phyloP scores from a whole-genome alignment of 2,329 filamentous ascomycete species.

The Furcasterigmium sp. region DNA sequence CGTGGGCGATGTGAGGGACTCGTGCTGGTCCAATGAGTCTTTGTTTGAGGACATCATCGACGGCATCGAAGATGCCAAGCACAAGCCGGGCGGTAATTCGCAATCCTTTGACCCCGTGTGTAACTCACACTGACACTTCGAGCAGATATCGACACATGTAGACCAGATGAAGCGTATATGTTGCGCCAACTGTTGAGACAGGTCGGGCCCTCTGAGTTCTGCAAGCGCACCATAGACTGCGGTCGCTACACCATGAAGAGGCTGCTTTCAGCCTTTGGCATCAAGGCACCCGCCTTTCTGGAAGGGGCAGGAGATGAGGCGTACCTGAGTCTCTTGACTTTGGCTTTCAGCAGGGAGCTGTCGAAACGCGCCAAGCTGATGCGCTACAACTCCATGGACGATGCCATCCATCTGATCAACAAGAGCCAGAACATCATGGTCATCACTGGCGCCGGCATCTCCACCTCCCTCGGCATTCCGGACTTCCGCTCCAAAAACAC shows the following conservation, averaged over 20 bases:
- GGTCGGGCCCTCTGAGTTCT: conserved; percentile 74
- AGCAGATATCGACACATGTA: conserved; percentile 48
- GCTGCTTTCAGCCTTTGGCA: conserved; percentile 79
- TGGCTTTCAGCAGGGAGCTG: conserved; percentile 76
- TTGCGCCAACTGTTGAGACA: conserved; percentile 68
- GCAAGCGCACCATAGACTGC: conserved; percentile 63
- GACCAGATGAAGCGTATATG: conserved; percentile 61
- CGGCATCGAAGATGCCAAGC: conserved; percentile 46
- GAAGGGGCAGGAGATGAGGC: conserved; percentile 67
- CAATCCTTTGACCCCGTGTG: conserved; percentile 8
- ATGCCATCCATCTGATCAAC: conserved; percentile 74
- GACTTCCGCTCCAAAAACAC: conserved; percentile 94
- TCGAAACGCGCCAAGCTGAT: conserved; percentile 74
- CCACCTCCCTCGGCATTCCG: conserved; percentile 91
- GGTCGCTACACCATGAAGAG: conserved; percentile 72
- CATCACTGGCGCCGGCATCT: conserved; percentile 92
- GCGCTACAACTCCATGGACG: conserved; percentile 79
- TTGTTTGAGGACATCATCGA: conserved; percentile 59
- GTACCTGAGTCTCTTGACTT: conserved; percentile 69
- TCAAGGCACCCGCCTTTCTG: conserved; percentile 68
- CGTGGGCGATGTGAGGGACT: conserved; percentile 45
- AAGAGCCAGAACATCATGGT: conserved; percentile 81
- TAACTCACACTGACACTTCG: conserved; percentile 1
- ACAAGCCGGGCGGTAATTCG: conserved; percentile 36
- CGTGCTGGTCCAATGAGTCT: conserved; percentile 57